Conservation (phyloP, 768 basidiomycete species). For the Lentinula raphanica region DNA sequence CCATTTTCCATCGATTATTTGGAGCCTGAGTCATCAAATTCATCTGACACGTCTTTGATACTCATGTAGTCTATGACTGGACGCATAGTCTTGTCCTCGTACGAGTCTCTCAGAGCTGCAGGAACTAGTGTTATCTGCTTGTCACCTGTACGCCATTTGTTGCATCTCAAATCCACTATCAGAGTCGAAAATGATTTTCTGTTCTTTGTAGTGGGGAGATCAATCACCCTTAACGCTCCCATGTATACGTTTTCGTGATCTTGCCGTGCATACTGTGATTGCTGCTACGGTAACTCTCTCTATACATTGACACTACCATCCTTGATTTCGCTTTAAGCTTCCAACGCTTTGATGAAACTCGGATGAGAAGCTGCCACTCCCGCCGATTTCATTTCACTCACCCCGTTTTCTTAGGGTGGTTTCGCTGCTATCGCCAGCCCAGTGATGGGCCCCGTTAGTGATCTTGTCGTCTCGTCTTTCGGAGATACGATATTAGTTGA, state of each 20-base stretch:
- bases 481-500: slow-evolving; percentile 59
- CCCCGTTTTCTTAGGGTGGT: slow-evolving; percentile 26
- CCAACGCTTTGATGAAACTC: neutral
- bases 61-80: slow-evolving; percentile 50
- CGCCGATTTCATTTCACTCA: neutral
- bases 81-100: slow-evolving; percentile 58
- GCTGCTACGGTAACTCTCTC: slow-evolving; percentile 44
- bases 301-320: slow-evolving; percentile 4
- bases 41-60: no score
- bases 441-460: slow-evolving; percentile 51
- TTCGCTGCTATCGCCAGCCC: slow-evolving; percentile 42
- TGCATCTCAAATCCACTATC: neutral
- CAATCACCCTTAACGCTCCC: slow-evolving; percentile 58
- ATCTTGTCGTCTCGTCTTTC: slow-evolving; percentile 42
- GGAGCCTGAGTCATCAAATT: no score
- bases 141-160: slow-evolving; percentile 43
- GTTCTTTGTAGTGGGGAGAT: slow-evolving; percentile 49
- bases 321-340: neutral
- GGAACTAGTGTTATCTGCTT: slow-evolving; percentile 57
- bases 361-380: no score
- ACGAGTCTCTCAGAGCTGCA: slow-evolving; percentile 55
- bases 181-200: neutral
- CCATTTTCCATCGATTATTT: neutral
- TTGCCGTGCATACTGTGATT: slow-evolving; percentile 56
- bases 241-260: slow-evolving; percentile 58